phyloP scores from a whole-genome alignment of 139 green algal species.

The Zygnema circumcarinatum region DNA sequence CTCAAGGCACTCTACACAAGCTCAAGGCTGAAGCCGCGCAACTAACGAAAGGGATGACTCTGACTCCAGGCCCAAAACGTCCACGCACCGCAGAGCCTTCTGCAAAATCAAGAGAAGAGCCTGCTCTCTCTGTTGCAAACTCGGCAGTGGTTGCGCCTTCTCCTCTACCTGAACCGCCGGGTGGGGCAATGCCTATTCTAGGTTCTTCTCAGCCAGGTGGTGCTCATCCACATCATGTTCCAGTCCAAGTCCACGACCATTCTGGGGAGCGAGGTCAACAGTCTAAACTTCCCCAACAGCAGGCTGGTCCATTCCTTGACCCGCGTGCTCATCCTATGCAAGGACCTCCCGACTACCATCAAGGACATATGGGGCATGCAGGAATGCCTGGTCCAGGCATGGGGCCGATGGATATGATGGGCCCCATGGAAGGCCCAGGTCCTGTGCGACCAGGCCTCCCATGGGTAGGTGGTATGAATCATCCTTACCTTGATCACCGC shows the following conservation, averaged over 20 bases:
- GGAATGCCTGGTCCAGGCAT: not conserved
- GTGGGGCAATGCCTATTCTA: not conserved
- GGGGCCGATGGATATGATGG: not conserved
- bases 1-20: not conserved
- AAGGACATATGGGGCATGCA: not conserved
- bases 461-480: not conserved
- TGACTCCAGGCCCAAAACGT: not conserved
- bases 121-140: not conserved
- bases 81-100: not conserved
- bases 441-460: too few species aligned
- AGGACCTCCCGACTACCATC: not conserved
- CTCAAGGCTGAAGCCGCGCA: not conserved
- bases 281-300: not conserved
- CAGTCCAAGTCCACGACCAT: not conserved
- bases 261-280: not conserved
- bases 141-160: not conserved
- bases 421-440: not conserved
- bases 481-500: not conserved
- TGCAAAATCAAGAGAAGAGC: not conserved
- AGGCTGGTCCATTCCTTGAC: not conserved
- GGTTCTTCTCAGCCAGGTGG: not conserved
- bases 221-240: not conserved
- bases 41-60: not conserved
- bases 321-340: not conserved
- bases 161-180: not conserved